Base-by-base conservation (phyloP, 179 eudicot species). In the Corrigiola litoralis region DNA sequence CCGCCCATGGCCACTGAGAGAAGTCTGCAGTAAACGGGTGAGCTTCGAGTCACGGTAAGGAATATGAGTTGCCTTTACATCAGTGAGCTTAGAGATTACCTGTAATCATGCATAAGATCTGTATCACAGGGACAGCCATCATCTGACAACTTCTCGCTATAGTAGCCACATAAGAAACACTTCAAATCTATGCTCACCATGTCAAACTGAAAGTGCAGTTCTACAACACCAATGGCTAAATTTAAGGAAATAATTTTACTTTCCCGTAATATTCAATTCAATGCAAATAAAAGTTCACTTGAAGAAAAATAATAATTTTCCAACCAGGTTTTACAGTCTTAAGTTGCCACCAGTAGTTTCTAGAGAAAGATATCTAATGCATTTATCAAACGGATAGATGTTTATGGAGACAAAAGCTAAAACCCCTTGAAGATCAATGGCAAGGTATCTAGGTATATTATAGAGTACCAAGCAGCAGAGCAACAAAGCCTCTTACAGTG, bases 1-100 rank as follows among this genome's bases (percentile, higher is more conserved):
- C 61, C 79, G 90, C 24, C 96, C 96, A 79, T 68, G 80, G 64
- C 96, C 96, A 72, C 92, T 81, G 36, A 88, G 90, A 64, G 96
- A 88, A 18, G 88, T 82, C 72, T 88, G 96, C 77, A 88, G 67
- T 58, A 88, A 69, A 33, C 96, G 88, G 33, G 96, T 88, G 42
- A 88, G 90, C 75, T 88, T 88, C 10, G 96, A 88, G 77, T 88
- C 96, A 75, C 96, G 79, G 66, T 75, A 88, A 24, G 96, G 96
- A 61, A 88, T 71, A 75, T 88, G 96, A 59, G 83, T 50, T 61
- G 92, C 80, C 73, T 82, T 88, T 36, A 81, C 92, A 62, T 88
- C 96, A 69, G 82, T 86, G 57, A 88, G 77, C 73, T 88, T 88
- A 32, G 81, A 77, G 47, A 87, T 87, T 45, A 87, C 94, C 94